Conservation (phyloP, 495 filamentous ascomycete species). For the Cercophora newfieldiana region DNA sequence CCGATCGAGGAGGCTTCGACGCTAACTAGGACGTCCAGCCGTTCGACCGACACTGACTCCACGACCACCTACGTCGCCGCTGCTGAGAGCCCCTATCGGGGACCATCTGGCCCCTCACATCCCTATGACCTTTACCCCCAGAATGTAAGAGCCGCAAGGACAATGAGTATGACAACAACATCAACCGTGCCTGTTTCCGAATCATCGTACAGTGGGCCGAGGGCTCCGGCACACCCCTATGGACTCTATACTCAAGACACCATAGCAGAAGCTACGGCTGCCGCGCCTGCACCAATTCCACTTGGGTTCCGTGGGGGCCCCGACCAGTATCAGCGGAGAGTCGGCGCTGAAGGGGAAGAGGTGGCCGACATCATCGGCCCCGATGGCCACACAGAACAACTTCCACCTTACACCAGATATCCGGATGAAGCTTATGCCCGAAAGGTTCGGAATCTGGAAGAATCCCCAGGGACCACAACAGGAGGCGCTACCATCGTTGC, state of each 20-base stretch:
- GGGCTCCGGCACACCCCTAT: slow-evolving; percentile 80
- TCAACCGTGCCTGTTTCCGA: slow-evolving; percentile 58
- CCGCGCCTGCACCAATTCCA: slow-evolving; percentile 49
- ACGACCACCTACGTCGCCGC: slow-evolving; percentile 45
- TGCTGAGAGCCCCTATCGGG: slow-evolving; percentile 60
- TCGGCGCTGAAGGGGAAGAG: slow-evolving; percentile 82
- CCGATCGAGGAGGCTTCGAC: slow-evolving; percentile 26
- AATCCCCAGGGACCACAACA: not conserved
- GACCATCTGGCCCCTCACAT: slow-evolving; percentile 72
- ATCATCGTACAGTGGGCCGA: slow-evolving; percentile 59
- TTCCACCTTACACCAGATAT: slow-evolving; percentile 75
- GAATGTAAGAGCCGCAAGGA: slow-evolving; percentile 63
- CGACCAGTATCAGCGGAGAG: slow-evolving; percentile 64
- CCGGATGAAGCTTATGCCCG: slow-evolving; percentile 28
- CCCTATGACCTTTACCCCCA: slow-evolving; percentile 87
- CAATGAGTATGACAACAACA: slow-evolving; percentile 63
- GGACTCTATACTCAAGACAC: slow-evolving; percentile 78
- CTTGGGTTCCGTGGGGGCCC: slow-evolving; percentile 72
- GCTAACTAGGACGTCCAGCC: slow-evolving; percentile 31
- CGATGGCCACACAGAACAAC: slow-evolving; percentile 84
- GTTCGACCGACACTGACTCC: slow-evolving; percentile 34
- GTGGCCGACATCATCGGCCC: slow-evolving; percentile 82
- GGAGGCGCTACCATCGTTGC: slow-evolving; percentile 20
- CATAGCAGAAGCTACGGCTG: slow-evolving; percentile 27
- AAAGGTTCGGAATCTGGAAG: slow-evolving; percentile 23